Conservation (phyloP, 768 basidiomycete species). For the Rhodosporidiobolus sp. region DNA sequence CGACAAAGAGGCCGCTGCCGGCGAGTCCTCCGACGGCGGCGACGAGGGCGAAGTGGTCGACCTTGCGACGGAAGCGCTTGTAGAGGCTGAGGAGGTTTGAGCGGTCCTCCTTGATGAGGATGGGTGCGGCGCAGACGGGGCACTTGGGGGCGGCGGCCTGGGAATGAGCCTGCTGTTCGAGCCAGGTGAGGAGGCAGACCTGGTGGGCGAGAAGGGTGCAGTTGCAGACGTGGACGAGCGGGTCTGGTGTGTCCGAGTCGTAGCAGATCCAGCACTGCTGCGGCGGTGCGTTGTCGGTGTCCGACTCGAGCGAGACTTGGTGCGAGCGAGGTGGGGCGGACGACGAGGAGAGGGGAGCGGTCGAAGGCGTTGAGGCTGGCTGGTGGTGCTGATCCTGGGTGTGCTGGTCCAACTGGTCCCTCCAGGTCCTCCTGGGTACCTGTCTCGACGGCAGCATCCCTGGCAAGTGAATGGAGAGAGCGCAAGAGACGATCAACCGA, state of each 20-base stretch:
- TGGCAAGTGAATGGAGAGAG: background rate
- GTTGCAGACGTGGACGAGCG: constrained; percentile 35
- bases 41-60: constrained; percentile 11
- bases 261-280: constrained; percentile 45
- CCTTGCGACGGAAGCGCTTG: background rate
- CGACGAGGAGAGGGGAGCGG: background rate
- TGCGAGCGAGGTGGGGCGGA: background rate
- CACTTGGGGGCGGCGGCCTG: constrained; percentile 12
- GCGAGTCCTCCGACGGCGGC: constrained; percentile 24
- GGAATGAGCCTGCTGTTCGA: constrained; percentile 1
- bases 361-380: background rate
- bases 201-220: constrained; percentile 40
- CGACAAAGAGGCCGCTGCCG: constrained; percentile 32
- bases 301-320: background rate
- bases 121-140: constrained; percentile 38
- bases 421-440: background rate
- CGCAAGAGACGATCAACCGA: background rate
- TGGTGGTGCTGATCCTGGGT: too few species aligned
- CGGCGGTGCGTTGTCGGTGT: background rate
- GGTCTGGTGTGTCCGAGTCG: background rate
- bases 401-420: too few species aligned
- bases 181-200: constrained; percentile 40
- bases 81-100: constrained; percentile 6
- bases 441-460: background rate
- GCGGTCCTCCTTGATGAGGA: constrained; percentile 22